Evolutionary conservation across 805 yeast species (phyloP).

Genomic region (Schizosaccharomyces pombe): ASM294v3 CU329670.1:4171001-4171500

Average conservation of each 20-base stretch:
- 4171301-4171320: background rate
- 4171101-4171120: constrained; percentile 39
- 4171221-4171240: background rate
- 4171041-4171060: constrained; percentile 36
- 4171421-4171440: background rate
- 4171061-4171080: constrained; percentile 27
- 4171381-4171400: background rate
- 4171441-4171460: background rate
- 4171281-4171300: background rate
- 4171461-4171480: too few species aligned
- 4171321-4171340: background rate
- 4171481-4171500: too few species aligned
- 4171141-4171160: background rate
- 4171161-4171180: background rate
- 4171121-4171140: constrained; percentile 1
- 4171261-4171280: background rate
- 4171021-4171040: constrained; percentile 40
- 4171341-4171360: background rate
- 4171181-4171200: background rate
- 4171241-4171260: background rate
- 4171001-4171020: constrained; percentile 24
- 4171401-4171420: background rate
- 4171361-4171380: background rate
- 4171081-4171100: constrained; percentile 26
- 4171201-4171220: background rate